Conservation (phyloP, 352 stramenopile genomes). For the Globisporangium spinosum region DNA sequence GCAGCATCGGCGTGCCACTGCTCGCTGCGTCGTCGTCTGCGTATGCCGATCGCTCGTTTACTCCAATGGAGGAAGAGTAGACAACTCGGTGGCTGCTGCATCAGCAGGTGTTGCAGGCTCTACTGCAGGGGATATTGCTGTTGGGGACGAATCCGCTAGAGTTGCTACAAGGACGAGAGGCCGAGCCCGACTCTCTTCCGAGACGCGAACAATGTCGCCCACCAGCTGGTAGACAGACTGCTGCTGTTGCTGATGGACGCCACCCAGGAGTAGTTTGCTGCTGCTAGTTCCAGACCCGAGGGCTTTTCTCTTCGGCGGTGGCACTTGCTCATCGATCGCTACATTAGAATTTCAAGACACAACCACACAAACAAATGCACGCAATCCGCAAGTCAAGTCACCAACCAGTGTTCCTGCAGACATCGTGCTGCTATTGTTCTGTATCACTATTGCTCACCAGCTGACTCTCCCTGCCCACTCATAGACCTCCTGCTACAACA, state of each 20-base stretch:
- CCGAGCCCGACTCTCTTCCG: constrained; percentile 23
- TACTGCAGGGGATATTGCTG: background rate
- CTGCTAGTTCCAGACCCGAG: constrained; percentile 5
- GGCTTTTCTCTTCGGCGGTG: background rate
- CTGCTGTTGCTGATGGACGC: background rate
- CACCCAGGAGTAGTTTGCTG: constrained; percentile 3
- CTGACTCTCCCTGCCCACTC: constrained; percentile 5
- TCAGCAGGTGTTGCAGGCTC: constrained; percentile 3
- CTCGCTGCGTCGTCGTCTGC: constrained; percentile 21
- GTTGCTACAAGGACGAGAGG: constrained; percentile 4
- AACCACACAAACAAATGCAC: background rate
- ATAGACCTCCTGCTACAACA: constrained; percentile 3
- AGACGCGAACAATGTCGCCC: constrained; percentile 35
- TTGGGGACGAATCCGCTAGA: background rate
- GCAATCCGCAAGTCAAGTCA: background rate
- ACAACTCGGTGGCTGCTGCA: background rate
- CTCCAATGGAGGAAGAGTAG: constrained; percentile 43
- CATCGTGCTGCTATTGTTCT: background rate
- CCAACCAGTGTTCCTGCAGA: background rate
- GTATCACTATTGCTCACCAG: background rate
- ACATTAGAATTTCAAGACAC: background rate
- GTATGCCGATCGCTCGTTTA: constrained; percentile 28
- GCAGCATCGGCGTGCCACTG: background rate
- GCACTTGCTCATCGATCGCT: constrained; percentile 4
- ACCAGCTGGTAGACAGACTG: constrained; percentile 31